Evolutionary conservation across 768 basidiomycete species (phyloP), one percentile per base, ranked within the genome.

Genomic region (Peribolospora kevripleyi): DNA sequence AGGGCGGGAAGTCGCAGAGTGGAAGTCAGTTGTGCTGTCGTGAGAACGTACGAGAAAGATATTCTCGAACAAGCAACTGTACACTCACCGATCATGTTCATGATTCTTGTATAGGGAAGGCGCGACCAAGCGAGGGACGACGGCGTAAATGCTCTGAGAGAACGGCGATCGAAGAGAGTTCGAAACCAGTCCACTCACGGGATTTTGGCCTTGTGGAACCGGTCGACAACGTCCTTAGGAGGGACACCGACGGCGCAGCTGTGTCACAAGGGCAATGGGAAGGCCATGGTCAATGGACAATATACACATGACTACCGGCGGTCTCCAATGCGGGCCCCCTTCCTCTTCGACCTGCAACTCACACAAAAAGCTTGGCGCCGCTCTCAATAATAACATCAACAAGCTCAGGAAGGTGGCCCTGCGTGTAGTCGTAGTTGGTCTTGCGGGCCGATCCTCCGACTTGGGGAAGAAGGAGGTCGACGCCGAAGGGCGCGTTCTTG

Each of bases 381-480:
- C 91, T 86, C 56, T 90, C 83, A 64, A 91, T 85, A 65, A 95
- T 88, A 42, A 91, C 82, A 59, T 86, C 76, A 55, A 93, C 76
- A 40, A 93, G 75, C 37, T 84, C 82, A 14, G 78, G 72, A 7
- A 93, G 75, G 60, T 84, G 74, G 11, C 88, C 88, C 57, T 82
- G 80, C 50, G 86, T 88, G 69, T 93, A 91, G 66, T 91, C 65
- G 51, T 66, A 63, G 66, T 90, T 91, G 36, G 88, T 91, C 73
- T 87, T 88, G 59, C 88, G 74, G 8, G 88, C 88, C 60, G 69
- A 78, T 39, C 82, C 84, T 14, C 85, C 87, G 13, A 90, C 76
- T 62, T 84, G 80, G 8, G 88, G 88, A 42, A 93, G 71, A 46
- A 91, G 75, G 51, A 95, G 71, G 65, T 95, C 88, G 49, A 95